Evolutionary conservation across 306 rosid species (phyloP).

Genomic region (Astragalus glycyphyllos): DNA sequence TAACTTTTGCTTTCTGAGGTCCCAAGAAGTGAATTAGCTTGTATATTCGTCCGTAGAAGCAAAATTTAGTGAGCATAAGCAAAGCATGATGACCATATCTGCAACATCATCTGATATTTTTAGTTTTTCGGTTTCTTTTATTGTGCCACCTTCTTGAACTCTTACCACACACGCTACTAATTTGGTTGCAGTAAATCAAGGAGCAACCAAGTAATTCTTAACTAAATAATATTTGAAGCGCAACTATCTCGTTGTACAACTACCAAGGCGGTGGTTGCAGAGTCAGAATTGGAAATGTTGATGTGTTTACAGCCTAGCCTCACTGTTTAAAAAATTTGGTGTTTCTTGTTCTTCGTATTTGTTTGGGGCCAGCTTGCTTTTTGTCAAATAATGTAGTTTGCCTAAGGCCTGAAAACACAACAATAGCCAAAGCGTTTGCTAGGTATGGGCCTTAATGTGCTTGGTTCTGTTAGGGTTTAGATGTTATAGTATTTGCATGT

Average conservation of each 20-base stretch:
- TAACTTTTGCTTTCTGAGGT: constrained; percentile 1
- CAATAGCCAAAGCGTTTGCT: too few species aligned
- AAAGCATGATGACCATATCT: constrained; percentile 22
- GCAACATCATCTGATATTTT: neutral
- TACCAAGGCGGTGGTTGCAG: too few species aligned
- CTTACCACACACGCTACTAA: neutral
- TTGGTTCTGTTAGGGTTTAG: too few species aligned
- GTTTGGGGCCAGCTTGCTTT: neutral
- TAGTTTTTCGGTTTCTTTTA: constrained; percentile 8
- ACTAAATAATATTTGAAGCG: neutral
- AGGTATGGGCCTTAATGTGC: too few species aligned
- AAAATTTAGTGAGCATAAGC: constrained; percentile 4
- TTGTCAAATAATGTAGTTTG: neutral
- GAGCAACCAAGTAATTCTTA: neutral
- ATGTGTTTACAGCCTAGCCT: neutral
- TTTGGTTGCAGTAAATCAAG: neutral
- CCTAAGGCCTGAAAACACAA: neutral
- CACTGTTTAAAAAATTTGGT: too few species aligned
- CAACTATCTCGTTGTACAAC: neutral
- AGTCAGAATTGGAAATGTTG: constrained; percentile 1
- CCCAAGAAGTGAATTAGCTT: constrained; percentile 15
- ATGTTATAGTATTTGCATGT: too few species aligned
- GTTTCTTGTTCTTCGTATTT: neutral
- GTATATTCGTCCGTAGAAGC: neutral
- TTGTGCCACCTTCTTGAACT: constrained; percentile 2